Evolutionary conservation across 1,284 basidiomycete species (phyloP).

Genomic region (Laetiporus sulphureus): DNA sequence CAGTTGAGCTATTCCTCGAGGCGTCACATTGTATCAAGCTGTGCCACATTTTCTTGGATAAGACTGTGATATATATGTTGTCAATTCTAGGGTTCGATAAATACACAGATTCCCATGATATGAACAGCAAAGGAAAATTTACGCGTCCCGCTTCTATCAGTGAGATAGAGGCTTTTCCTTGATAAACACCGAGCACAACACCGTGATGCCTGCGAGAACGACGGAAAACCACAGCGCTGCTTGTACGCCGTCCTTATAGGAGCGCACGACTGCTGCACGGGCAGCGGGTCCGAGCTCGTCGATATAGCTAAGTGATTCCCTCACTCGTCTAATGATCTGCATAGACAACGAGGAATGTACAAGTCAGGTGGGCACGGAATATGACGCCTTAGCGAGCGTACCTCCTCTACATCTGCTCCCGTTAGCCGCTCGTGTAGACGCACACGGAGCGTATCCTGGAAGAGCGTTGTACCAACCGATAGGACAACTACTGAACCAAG

Average conservation of each 20-base stretch:
- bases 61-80: too few relatives aligned
- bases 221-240: slow-evolving; percentile 41
- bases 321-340: slow-evolving; percentile 47
- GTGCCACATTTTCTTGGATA: too few relatives aligned
- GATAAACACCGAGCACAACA: slow-evolving; percentile 42
- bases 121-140: too few relatives aligned
- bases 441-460: slow-evolving; percentile 43
- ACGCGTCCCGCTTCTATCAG: too few relatives aligned
- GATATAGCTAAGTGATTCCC: slow-evolving; percentile 48
- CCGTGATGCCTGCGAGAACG: slow-evolving; percentile 30
- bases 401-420: slow-evolving; percentile 42
- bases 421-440: slow-evolving; percentile 35
- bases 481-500: slow-evolving; percentile 53
- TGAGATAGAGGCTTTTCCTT: slow-evolving; percentile 38
- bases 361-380: not conserved
- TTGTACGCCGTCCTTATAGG: slow-evolving; percentile 45
- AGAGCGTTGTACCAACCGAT: slow-evolving; percentile 46
- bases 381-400: slow-evolving; percentile 15
- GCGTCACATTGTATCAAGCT: too few relatives aligned
- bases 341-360: not conserved
- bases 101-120: too few relatives aligned
- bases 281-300: slow-evolving; percentile 39
- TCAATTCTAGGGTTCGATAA: too few relatives aligned
- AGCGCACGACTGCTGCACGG: slow-evolving; percentile 35
- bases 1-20: too few relatives aligned